Conservation (phyloP, 306 rosid genomes). For the Oxytropis ochrocephala region DNA sequence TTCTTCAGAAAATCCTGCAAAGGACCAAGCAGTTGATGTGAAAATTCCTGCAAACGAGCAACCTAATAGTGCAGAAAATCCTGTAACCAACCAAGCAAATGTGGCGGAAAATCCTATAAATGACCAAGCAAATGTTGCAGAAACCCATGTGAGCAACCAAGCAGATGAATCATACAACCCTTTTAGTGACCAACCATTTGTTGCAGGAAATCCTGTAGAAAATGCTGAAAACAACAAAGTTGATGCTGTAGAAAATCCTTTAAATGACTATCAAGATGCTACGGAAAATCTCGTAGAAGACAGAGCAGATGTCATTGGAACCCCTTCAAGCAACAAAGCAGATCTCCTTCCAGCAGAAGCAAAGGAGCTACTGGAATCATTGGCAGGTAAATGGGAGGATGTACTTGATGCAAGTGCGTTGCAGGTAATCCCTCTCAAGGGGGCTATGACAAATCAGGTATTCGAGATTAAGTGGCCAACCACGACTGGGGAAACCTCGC, state of each 20-base stretch:
- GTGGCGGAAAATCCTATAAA: conserved; percentile 2
- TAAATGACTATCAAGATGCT: no score
- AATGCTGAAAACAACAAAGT: conserved; percentile 13
- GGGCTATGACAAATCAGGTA: conserved; percentile 89
- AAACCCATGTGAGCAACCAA: background rate
- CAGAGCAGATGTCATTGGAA: conserved; percentile 23
- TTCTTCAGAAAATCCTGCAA: background rate
- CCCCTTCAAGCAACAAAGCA: conserved; percentile 23
- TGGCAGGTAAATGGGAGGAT: conserved; percentile 74
- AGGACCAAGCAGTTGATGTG: background rate
- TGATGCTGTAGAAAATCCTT: background rate
- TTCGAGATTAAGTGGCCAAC: conserved; percentile 84
- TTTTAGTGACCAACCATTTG: background rate
- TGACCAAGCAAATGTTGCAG: conserved; percentile 6
- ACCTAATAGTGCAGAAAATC: conserved; percentile 1
- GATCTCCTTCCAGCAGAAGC: conserved; percentile 70
- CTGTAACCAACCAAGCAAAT: background rate
- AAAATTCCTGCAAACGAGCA: conserved; percentile 1
- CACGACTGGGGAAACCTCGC: conserved; percentile 38
- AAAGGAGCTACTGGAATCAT: conserved; percentile 46
- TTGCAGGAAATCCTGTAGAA: conserved; percentile 19
- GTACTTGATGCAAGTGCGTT: conserved; percentile 48
- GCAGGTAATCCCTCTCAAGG: conserved; percentile 72
- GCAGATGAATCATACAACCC: background rate
- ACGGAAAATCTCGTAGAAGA: no score